Evolutionary conservation across 495 filamentous ascomycete genomes (phyloP).

Genomic region (Penicillium soppii): DNA sequence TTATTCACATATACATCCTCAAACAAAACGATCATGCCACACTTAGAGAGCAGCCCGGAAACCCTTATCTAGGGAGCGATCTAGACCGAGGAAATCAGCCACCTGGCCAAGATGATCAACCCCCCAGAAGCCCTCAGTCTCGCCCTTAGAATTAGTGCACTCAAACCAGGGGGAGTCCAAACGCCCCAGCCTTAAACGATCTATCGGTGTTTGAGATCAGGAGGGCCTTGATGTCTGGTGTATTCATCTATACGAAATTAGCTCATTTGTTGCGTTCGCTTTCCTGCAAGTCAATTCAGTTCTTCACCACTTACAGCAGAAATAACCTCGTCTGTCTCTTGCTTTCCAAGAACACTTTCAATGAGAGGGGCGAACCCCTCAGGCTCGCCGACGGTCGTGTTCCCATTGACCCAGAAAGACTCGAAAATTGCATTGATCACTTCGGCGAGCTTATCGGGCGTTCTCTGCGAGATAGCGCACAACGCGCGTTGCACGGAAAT

Average conservation of each 20-base stretch:
- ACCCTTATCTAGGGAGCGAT: slow-evolving; percentile 31
- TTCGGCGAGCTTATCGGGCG: slow-evolving; percentile 42
- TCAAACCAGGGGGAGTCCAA: slow-evolving; percentile 74
- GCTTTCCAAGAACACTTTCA: slow-evolving; percentile 48
- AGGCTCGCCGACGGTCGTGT: slow-evolving; percentile 44
- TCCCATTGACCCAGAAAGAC: slow-evolving; percentile 58
- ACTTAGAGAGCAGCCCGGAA: slow-evolving; percentile 31
- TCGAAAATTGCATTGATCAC: slow-evolving; percentile 52
- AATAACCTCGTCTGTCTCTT: slow-evolving; percentile 40
- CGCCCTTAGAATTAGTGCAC: slow-evolving; percentile 57
- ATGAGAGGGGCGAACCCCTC: slow-evolving; percentile 51
- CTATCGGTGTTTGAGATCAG: slow-evolving; percentile 56
- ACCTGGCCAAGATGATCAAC: slow-evolving; percentile 69
- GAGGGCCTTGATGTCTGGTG: slow-evolving; percentile 51
- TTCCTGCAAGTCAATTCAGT: slow-evolving; percentile 2
- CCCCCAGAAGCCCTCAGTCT: slow-evolving; percentile 67
- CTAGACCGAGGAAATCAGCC: slow-evolving; percentile 58
- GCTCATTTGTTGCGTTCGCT: neutral
- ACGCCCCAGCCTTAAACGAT: slow-evolving; percentile 61
- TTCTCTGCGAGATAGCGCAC: slow-evolving; percentile 32
- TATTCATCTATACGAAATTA: slow-evolving; percentile 25
- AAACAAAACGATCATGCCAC: neutral
- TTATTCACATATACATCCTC: neutral
- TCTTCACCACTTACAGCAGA: slow-evolving; percentile 24
- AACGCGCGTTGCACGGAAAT: slow-evolving; percentile 51